Percentiles rank a stretch among this genome's conserved stretches.
Evolutionary conservation across 768 basidiomycete species (phyloP).

Genomic region (Cantharellus anzutake): DNA sequence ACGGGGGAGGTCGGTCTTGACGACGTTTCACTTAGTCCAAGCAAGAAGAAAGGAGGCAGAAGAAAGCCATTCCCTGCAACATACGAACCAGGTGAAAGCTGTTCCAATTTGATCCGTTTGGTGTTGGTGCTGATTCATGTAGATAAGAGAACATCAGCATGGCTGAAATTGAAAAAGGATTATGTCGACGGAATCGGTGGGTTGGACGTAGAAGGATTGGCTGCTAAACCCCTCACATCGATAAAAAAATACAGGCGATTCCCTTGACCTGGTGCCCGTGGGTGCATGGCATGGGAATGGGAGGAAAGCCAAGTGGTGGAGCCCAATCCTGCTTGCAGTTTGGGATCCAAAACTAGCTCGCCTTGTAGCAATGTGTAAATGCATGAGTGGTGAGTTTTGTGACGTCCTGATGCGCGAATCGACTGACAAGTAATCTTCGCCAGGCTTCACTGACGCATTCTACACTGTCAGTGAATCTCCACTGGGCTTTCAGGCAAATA

Average conservation of each 20-base stretch:
- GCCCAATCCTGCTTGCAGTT: slow-evolving; percentile 63
- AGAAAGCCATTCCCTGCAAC: slow-evolving; percentile 63
- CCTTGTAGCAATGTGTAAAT: slow-evolving; percentile 63
- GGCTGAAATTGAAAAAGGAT: slow-evolving; percentile 88
- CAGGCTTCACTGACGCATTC: slow-evolving; percentile 71
- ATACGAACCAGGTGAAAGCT: slow-evolving; percentile 48
- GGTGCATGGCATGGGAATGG: slow-evolving; percentile 81
- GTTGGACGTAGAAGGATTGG: slow-evolving; percentile 50
- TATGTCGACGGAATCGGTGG: slow-evolving; percentile 50
- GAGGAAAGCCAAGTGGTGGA: slow-evolving; percentile 83
- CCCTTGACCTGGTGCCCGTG: slow-evolving; percentile 25
- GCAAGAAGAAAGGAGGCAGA: slow-evolving; percentile 13
- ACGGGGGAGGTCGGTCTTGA: slow-evolving; percentile 16
- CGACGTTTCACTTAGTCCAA: slow-evolving; percentile 9
- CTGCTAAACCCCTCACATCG: slow-evolving; percentile 22
- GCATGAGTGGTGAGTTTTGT: slow-evolving; percentile 23
- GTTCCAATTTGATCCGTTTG: neutral
- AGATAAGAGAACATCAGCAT: slow-evolving; percentile 71
- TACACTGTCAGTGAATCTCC: slow-evolving; percentile 34
- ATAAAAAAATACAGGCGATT: slow-evolving; percentile 1
- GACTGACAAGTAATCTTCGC: neutral
- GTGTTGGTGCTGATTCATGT: slow-evolving; percentile 6
- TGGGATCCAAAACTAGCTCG: slow-evolving; percentile 44
- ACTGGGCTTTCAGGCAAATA: neutral
- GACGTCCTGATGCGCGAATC: neutral